Conservation (phyloP, 2,329 filamentous ascomycete species). For the Trichoderma sp. region DNA sequence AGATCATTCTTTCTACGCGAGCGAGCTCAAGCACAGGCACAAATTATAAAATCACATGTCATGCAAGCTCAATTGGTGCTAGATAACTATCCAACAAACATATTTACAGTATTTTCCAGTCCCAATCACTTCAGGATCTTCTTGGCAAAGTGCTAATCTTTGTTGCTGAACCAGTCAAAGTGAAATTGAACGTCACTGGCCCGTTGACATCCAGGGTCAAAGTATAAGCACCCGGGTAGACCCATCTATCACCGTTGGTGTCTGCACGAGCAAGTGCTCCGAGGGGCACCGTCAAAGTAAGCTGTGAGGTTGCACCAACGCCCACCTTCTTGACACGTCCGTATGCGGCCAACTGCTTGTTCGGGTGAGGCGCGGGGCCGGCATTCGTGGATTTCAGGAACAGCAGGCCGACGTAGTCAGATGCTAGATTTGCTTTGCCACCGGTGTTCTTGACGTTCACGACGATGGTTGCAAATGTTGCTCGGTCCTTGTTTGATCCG, state of each 20-base stretch:
- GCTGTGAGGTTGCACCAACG: slow-evolving; percentile 14
- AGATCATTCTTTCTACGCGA: neutral
- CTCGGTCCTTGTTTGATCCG: neutral
- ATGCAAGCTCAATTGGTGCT: neutral
- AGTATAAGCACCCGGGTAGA: slow-evolving; percentile 23
- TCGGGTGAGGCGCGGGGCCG: slow-evolving; percentile 21
- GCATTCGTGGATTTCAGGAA: slow-evolving; percentile 23
- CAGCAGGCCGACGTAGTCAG: slow-evolving; percentile 23
- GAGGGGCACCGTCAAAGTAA: slow-evolving; percentile 18
- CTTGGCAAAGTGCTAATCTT: slow-evolving; percentile 18
- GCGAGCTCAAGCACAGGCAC: neutral
- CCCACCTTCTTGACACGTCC: slow-evolving; percentile 19
- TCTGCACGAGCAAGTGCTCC: slow-evolving; percentile 21
- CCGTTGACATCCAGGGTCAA: slow-evolving; percentile 20
- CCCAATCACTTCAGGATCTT: neutral
- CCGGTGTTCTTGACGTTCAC: slow-evolving; percentile 14
- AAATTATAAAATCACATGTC: neutral
- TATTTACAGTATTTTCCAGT: neutral
- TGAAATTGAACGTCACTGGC: slow-evolving; percentile 8
- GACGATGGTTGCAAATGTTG: slow-evolving; percentile 11
- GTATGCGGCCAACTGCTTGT: slow-evolving; percentile 23
- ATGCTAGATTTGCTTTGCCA: slow-evolving; percentile 13
- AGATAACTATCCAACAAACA: neutral
- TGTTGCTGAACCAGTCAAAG: slow-evolving; percentile 14
- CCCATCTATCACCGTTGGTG: slow-evolving; percentile 21